A percentile compares a stretch with the other conserved stretches of the same genome.
phyloP scores from a whole-genome alignment of 371 early-diverging fungal genomes.

The Apophysomyces elegans region DNA sequence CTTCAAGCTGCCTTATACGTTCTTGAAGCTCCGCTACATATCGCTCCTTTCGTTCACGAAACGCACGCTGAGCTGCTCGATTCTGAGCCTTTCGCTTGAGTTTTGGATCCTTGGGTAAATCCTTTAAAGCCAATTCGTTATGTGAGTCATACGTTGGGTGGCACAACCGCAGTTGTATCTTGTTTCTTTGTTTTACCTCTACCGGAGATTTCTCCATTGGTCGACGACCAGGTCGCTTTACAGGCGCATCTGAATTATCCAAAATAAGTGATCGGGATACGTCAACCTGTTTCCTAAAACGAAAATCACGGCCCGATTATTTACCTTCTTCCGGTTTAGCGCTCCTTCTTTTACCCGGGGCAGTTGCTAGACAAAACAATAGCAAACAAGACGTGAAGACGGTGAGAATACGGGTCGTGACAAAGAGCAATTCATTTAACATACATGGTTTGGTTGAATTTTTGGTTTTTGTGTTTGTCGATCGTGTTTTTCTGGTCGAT shows the following conservation, averaged over 20 bases:
- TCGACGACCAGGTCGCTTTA: constrained; percentile 9
- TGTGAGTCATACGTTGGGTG: background rate
- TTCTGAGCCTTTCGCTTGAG: constrained; percentile 68
- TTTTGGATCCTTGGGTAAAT: constrained; percentile 23
- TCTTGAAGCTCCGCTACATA: constrained; percentile 65
- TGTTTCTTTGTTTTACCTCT: background rate
- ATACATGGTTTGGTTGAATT: background rate
- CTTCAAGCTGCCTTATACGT: constrained; percentile 66
- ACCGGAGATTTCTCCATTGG: constrained; percentile 6
- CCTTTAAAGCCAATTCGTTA: background rate
- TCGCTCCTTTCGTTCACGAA: constrained; percentile 70
- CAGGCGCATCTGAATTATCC: background rate
- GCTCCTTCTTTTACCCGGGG: constrained; percentile 3
- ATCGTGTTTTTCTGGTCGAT: background rate
- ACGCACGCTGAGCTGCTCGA: constrained; percentile 73
- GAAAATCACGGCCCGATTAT: constrained; percentile 5
- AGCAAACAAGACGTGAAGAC: background rate
- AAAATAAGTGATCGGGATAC: background rate
- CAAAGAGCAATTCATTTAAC: background rate
- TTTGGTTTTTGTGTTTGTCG: background rate
- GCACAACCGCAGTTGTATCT: background rate
- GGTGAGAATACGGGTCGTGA: background rate
- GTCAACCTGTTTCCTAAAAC: background rate
- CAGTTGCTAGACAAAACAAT: background rate
- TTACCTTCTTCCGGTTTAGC: constrained; percentile 6